phyloP scores from a whole-genome alignment of 2,329 filamentous ascomycete genomes.

The Metarhizium sp. region DNA sequence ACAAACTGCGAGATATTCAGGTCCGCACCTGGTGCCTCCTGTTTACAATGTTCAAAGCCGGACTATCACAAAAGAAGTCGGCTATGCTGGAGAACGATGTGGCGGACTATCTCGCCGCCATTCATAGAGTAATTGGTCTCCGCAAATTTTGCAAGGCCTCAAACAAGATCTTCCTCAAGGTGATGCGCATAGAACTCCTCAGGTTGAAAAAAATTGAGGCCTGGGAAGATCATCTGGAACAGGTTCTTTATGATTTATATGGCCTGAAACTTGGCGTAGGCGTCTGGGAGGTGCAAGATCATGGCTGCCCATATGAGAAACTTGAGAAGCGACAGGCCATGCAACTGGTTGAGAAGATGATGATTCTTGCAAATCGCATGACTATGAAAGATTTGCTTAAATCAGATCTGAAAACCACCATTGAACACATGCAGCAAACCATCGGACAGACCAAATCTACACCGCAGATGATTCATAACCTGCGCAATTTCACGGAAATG shows the following conservation, averaged over 20 bases:
- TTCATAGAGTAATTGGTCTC: conserved; percentile 77
- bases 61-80: conserved; percentile 55
- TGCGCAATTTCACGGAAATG: conserved; percentile 71
- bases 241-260: conserved; percentile 76
- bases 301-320: conserved; percentile 67
- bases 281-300: conserved; percentile 61
- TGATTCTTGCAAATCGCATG: conserved; percentile 71
- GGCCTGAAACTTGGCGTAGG: conserved; percentile 67
- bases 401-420: conserved; percentile 79
- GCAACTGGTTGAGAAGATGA: conserved; percentile 74
- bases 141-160: conserved; percentile 78
- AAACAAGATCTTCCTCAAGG: conserved; percentile 79
- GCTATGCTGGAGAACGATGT: conserved; percentile 60
- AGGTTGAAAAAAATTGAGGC: conserved; percentile 67
- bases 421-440: conserved; percentile 86
- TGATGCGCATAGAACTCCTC: conserved; percentile 79
- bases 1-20: conserved; percentile 76
- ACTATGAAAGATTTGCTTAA: conserved; percentile 87
- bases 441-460: conserved; percentile 72
- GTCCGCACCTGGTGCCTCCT: conserved; percentile 81
- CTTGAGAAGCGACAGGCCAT: conserved; percentile 74
- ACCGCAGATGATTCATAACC: conserved; percentile 76
- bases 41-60: conserved; percentile 71
- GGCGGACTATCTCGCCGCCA: conserved; percentile 67
- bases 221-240: conserved; percentile 78